These are phyloP conservation scores for Ceratocystis cubensis DNA, from an alignment of 2,329 filamentous ascomycete species.

Conservation along the genomic window DNA sequence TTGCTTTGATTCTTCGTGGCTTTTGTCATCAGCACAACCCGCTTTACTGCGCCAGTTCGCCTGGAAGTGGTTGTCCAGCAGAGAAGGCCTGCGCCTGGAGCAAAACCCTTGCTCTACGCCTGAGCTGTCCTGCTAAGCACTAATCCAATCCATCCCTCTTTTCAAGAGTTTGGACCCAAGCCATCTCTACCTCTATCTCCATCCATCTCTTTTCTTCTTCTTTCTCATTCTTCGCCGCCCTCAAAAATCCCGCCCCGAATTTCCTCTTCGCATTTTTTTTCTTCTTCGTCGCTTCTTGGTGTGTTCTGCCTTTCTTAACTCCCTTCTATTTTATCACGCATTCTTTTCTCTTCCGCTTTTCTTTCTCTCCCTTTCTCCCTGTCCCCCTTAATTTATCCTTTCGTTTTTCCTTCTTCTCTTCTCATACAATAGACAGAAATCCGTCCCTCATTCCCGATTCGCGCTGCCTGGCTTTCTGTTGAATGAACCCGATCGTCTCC, in stretches of 20 bases:
- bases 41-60: not conserved
- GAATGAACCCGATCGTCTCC: conserved; percentile 7
- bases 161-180: conserved; percentile 3
- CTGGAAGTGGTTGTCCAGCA: not conserved
- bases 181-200: not conserved
- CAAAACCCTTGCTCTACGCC: conserved; percentile 18
- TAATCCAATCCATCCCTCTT: conserved; percentile 1
- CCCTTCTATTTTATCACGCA: not conserved
- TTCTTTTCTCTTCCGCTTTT: not conserved
- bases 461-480: not conserved
- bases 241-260: not conserved
- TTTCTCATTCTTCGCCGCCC: not conserved
- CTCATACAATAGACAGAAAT: not conserved
- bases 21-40: not conserved
- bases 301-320: not conserved
- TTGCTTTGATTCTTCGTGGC: not conserved
- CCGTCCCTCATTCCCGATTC: not conserved
- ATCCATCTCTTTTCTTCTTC: conserved; percentile 6
- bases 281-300: not conserved
- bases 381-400: conserved; percentile 6
- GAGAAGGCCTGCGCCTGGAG: conserved; percentile 17
- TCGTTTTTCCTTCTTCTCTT: not conserved
- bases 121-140: conserved; percentile 16
- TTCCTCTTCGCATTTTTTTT: not conserved
- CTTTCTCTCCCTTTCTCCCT: not conserved